Base-by-base conservation (phyloP, 192 early-diverging fungal genomes). In the Allomyces arbusculus region DNA sequence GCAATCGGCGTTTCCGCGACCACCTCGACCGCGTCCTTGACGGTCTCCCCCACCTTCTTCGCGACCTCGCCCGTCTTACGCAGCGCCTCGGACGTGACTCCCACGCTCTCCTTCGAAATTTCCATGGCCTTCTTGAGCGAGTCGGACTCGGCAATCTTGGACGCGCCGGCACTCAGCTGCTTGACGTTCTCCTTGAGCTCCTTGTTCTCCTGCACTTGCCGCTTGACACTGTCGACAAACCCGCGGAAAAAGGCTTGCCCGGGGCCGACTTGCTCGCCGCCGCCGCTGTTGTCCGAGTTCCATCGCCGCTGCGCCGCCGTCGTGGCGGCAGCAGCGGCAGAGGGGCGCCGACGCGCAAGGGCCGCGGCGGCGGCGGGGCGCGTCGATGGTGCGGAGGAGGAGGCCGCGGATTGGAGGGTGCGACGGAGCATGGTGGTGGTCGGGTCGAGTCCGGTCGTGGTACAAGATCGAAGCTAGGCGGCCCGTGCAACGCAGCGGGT, bases 181-280 rank as follows among this genome's bases (percentile, higher is more conserved):
- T 96, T 92, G 65, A 97, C 86, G 73, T 90, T 87, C 33, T 89
- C 73, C 68, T 95, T 88, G 22, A 99, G 75, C 68, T 97, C 94
- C 75, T 91, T 82, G 77, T 92, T 96, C 77, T 97, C 93, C 74
- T 89, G 81, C 64, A 92, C 80, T 79, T 99, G 94, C 61, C 89
- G 85, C 72, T 87, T 89, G 62, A 97, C 72, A 0, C 91, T 92
- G 63, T 94, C 86, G n/a, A 86, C 74, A 75, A 98, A 98, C 23
- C 84, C 88, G 66, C 79, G 72, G 69, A 93, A 71, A 64, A 89
- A 84, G 44, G 45, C 45, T 45, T 14, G 45, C 10, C n/a, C 44
- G 11, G 40, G 23, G 20, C 65, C 55, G 65, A 58, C 50, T 8
- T 40, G 33, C 33, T 40, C 33, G 33, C 33, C 7, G 33, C 33